phyloP scores from a whole-genome alignment of 2,329 filamentous ascomycete genomes.

The Talaromyces marneffei region DNA sequence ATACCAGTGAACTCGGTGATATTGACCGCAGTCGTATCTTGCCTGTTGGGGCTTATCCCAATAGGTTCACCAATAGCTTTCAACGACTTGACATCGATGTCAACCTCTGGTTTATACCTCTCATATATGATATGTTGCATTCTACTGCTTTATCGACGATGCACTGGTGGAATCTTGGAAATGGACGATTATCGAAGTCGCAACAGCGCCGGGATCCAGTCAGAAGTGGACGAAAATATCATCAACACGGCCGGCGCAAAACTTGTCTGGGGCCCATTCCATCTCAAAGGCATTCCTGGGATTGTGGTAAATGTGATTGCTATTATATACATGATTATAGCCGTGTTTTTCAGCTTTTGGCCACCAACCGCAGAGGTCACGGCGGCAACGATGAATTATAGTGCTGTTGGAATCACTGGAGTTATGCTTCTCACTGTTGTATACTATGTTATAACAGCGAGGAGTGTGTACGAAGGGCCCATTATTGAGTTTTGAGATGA shows the following conservation, averaged over 20 bases:
- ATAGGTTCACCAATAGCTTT: slow-evolving; percentile 47
- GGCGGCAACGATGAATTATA: slow-evolving; percentile 45
- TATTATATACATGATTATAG: slow-evolving; percentile 37
- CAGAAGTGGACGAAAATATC: slow-evolving; percentile 24
- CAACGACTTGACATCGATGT: slow-evolving; percentile 46
- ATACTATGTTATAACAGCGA: slow-evolving; percentile 34
- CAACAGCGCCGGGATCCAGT: not conserved
- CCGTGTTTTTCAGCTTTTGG: slow-evolving; percentile 46
- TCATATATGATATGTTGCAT: slow-evolving; percentile 46
- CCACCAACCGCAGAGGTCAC: slow-evolving; percentile 35
- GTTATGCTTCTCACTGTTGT: slow-evolving; percentile 33
- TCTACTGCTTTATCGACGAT: slow-evolving; percentile 39
- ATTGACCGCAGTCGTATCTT: slow-evolving; percentile 23
- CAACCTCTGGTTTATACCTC: slow-evolving; percentile 40
- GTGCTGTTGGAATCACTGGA: slow-evolving; percentile 36
- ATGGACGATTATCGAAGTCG: slow-evolving; percentile 20
- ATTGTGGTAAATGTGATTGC: slow-evolving; percentile 40
- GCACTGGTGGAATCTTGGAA: slow-evolving; percentile 31
- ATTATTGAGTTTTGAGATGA: slow-evolving; percentile 19
- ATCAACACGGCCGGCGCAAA: slow-evolving; percentile 16
- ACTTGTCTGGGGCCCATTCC: slow-evolving; percentile 23
- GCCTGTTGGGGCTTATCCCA: slow-evolving; percentile 45
- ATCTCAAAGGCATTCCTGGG: slow-evolving; percentile 38
- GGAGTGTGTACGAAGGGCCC: slow-evolving; percentile 27
- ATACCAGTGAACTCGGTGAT: slow-evolving; percentile 25